phyloP scores from a whole-genome alignment of 1,284 basidiomycete genomes.

The Ustilago vetiveriae region DNA sequence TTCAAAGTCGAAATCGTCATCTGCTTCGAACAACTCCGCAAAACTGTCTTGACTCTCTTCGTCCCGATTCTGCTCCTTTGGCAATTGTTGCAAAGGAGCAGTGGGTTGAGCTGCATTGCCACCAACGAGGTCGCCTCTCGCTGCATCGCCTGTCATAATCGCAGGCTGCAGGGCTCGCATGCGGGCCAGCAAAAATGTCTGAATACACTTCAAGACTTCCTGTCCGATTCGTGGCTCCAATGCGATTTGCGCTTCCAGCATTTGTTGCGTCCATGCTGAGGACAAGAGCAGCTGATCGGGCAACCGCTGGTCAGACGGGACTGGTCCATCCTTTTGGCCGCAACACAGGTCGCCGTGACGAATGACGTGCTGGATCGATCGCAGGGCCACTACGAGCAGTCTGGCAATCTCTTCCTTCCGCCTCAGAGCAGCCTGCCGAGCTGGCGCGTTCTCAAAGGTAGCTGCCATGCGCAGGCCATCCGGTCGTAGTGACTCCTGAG shows the following conservation, averaged over 20 bases:
- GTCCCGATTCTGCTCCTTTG: constrained; percentile 3
- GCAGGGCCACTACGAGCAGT: constrained; percentile 67
- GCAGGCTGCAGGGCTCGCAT: constrained; percentile 65
- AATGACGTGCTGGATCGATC: constrained; percentile 75
- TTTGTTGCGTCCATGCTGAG: constrained; percentile 72
- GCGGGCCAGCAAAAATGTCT: constrained; percentile 76
- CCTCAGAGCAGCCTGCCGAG: constrained; percentile 27
- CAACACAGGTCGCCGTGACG: constrained; percentile 71
- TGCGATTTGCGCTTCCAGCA: constrained; percentile 72
- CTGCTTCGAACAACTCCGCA: constrained; percentile 71
- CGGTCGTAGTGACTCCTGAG: not conserved
- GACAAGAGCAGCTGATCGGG: constrained; percentile 76
- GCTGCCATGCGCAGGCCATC: constrained; percentile 24
- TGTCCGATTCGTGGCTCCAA: constrained; percentile 71
- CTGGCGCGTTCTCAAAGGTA: constrained; percentile 38
- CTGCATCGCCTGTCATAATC: not conserved
- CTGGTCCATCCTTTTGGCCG: not conserved
- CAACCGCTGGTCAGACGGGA: constrained; percentile 67
- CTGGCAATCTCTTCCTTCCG: constrained; percentile 35
- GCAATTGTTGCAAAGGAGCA: constrained; percentile 3
- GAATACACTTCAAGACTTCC: constrained; percentile 74
- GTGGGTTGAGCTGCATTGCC: not conserved
- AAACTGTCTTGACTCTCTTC: constrained; percentile 77
- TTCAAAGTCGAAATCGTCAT: constrained; percentile 72
- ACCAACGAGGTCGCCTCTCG: constrained; percentile 67